Conservation (phyloP, 805 yeast species). For the Kodamaea kaohsiungensis region DNA sequence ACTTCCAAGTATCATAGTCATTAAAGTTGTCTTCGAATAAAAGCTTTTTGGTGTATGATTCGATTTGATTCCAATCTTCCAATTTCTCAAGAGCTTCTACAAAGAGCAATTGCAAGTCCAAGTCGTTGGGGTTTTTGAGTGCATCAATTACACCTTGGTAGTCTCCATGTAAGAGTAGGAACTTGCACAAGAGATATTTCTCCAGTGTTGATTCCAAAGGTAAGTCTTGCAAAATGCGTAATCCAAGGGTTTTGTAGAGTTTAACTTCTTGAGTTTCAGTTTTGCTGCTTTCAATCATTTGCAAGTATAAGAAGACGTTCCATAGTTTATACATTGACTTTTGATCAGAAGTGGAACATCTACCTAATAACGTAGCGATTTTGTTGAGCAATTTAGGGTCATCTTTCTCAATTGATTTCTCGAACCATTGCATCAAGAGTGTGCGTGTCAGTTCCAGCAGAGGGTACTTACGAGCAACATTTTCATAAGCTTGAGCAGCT, state of each 20-base stretch:
- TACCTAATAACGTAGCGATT: constrained; percentile 44
- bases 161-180: constrained; percentile 42
- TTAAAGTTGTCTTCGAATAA: constrained; percentile 56
- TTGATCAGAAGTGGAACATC: constrained; percentile 21
- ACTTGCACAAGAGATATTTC: constrained; percentile 54
- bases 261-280: constrained; percentile 43
- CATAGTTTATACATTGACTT: constrained; percentile 32
- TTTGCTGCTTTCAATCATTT: constrained; percentile 33
- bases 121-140: constrained; percentile 43
- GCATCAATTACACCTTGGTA: constrained; percentile 34
- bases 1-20: constrained; percentile 77
- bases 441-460: constrained; percentile 38
- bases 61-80: constrained; percentile 47
- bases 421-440: constrained; percentile 58
- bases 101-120: constrained; percentile 62
- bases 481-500: constrained; percentile 54
- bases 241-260: constrained; percentile 62
- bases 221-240: constrained; percentile 52
- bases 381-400: constrained; percentile 57
- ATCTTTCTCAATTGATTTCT: constrained; percentile 45
- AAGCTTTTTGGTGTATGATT: constrained; percentile 37
- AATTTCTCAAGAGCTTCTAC: constrained; percentile 46
- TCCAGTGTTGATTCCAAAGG: constrained; percentile 68
- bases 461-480: constrained; percentile 58
- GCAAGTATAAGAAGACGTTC: constrained; percentile 56